These are phyloP conservation scores for Aspergillus carlsbadensis DNA, from an alignment of 495 filamentous ascomycete genomes.

Conservation along the genomic window DNA sequence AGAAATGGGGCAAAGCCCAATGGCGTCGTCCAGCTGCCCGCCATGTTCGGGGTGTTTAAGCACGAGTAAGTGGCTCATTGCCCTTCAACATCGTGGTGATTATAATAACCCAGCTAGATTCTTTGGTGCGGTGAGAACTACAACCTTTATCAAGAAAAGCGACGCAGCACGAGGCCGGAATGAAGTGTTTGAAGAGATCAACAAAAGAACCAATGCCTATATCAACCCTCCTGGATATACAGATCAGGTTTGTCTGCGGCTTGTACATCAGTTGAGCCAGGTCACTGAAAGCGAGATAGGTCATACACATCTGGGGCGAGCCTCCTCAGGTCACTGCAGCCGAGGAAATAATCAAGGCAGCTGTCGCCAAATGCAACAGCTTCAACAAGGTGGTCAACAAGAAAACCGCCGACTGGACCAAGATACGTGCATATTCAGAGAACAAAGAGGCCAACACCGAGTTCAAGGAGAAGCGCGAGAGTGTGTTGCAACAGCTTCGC, in stretches of 20 bases:
- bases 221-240: constrained; percentile 21
- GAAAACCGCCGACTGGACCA: constrained; percentile 19
- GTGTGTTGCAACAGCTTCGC: constrained; percentile 25
- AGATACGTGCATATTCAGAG: constrained; percentile 15
- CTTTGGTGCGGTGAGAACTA: constrained; percentile 16
- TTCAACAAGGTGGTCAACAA: constrained; percentile 9
- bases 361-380: constrained; percentile 23
- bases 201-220: constrained; percentile 24
- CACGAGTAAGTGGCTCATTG: constrained; percentile 21
- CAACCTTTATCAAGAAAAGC: background rate
- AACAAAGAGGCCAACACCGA: constrained; percentile 21
- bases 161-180: constrained; percentile 4
- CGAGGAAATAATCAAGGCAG: constrained; percentile 19
- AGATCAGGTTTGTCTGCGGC: constrained; percentile 21
- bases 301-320: constrained; percentile 26
- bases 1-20: constrained; percentile 16
- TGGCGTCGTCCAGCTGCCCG: constrained; percentile 18
- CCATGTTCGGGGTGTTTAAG: constrained; percentile 22
- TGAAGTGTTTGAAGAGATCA: constrained; percentile 27
- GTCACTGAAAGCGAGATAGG: constrained; percentile 11
- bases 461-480: constrained; percentile 25
- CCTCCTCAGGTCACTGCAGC: constrained; percentile 24
- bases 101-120: constrained; percentile 14
- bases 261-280: background rate
- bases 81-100: background rate